Percentiles rank a stretch among this genome's conserved stretches.
These are phyloP conservation scores for Microcyclospora pomicola DNA, from an alignment of 2,329 filamentous ascomycete species.

Conservation along the genomic window DNA sequence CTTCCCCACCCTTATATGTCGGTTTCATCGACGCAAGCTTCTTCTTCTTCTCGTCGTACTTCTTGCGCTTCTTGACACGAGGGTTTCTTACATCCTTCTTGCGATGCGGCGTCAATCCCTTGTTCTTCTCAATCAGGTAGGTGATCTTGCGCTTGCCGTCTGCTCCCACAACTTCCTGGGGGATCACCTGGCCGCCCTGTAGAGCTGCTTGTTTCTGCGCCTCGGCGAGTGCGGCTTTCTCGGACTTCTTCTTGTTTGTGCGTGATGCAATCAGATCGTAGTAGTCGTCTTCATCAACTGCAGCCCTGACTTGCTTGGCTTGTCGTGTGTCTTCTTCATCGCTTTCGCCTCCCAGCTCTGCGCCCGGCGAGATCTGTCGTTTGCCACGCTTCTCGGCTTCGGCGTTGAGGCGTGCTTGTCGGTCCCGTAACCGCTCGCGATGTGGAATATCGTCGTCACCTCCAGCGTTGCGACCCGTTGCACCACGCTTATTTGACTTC, in stretches of 20 bases:
- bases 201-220: constrained; percentile 41
- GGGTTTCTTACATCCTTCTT: constrained; percentile 94
- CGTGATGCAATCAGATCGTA: constrained; percentile 73
- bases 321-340: constrained; percentile 49
- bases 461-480: constrained; percentile 57
- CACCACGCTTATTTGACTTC: constrained; percentile 74
- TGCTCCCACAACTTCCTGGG: constrained; percentile 50
- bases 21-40: constrained; percentile 79
- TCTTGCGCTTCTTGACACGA: constrained; percentile 93
- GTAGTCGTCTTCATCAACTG: constrained; percentile 54
- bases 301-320: constrained; percentile 36
- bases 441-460: constrained; percentile 77
- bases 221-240: constrained; percentile 55
- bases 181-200: constrained; percentile 45
- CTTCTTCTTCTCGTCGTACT: constrained; percentile 95
- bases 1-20: constrained; percentile 73
- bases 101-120: constrained; percentile 75
- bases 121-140: constrained; percentile 95
- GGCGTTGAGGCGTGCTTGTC: constrained; percentile 73
- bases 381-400: constrained; percentile 75
- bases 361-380: constrained; percentile 43
- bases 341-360: constrained; percentile 56
- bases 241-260: constrained; percentile 53
- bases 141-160: constrained; percentile 88
- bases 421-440: constrained; percentile 73